Base-by-base conservation (phyloP, 805 yeast genomes). In the Pichia pseudocactophila region DNA sequence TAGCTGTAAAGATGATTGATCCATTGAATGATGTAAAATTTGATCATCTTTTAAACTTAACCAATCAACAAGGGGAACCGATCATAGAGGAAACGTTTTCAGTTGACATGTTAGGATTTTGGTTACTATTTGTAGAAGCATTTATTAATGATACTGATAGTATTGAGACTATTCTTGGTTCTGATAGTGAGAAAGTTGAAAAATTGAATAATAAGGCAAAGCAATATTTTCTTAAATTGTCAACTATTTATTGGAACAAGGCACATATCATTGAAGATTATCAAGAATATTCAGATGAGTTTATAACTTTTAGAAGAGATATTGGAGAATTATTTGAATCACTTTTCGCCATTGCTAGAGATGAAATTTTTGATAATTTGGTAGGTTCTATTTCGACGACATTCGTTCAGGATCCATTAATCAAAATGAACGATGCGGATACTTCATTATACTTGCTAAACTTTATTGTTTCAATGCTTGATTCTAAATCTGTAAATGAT, bases 261-360 rank as follows among this genome's bases (percentile, higher is more conserved):
- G 67, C 78, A 3, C 80, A 74, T 38, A 55, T 72, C 19, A 25
- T 43, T 12, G 61, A 65, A 15, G 67, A 65, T 30, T 55, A 58
- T 5, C 52, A 54, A 7, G 57, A 58, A 2, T 52, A 61, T n/a
- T 53, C 52, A 19, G 61, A 63, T 9, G 94, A 82, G 49, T 85
- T 88, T 53, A 61, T 62, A 18, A 70, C 76, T 20, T 90, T 77
- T 59, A 71, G 97, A 51, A 64, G 75, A 27, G 90, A 82, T 47
- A 81, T 82, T 9, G 73, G 81, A 1, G 97, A 92, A 51, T 68
- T 89, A 31, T 74, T 85, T 49, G 92, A 87, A 42, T 67, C 76
- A 0, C 61, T 81, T 2, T 85, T 81, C 64, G 74, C 87, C 1
- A 65, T 84, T 5, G 66, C 86, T 30, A 85, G 83, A 31, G 42